A percentile compares a stretch with the other conserved stretches of the same genome.
phyloP scores from a whole-genome alignment of 352 stramenopile species.

The Phytophthora fragariaefolia region DNA sequence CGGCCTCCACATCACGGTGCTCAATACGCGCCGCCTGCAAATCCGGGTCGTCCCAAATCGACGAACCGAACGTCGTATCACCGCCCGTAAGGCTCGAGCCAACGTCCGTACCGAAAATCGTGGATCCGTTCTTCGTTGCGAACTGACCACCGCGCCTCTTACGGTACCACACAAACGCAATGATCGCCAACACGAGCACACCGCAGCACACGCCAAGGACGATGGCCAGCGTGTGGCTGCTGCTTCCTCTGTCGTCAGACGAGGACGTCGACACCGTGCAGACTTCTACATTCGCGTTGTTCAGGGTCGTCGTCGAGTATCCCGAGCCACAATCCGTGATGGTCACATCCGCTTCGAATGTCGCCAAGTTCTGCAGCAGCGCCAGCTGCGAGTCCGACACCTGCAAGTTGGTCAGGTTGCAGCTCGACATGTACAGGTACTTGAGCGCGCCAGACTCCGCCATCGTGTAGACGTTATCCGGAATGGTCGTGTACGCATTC shows the following conservation, averaged over 20 bases:
- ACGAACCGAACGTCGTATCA: constrained; percentile 51
- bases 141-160: constrained; percentile 43
- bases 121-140: constrained; percentile 37
- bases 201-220: constrained; percentile 49
- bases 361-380: constrained; percentile 49
- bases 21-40: constrained; percentile 67
- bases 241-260: constrained; percentile 16
- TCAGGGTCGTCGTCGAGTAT: constrained; percentile 29
- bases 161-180: constrained; percentile 54
- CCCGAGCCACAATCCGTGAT: constrained; percentile 46
- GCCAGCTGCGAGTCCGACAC: constrained; percentile 46
- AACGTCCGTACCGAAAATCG: constrained; percentile 41
- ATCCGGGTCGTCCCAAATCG: constrained; percentile 74
- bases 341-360: constrained; percentile 52
- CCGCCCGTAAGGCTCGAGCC: constrained; percentile 41
- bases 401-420: constrained; percentile 66
- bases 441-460: constrained; percentile 44
- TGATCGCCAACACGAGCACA: constrained; percentile 47
- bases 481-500: constrained; percentile 56
- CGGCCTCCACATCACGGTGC: constrained; percentile 52
- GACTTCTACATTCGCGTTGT: constrained; percentile 33
- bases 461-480: constrained; percentile 53
- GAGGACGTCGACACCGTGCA: constrained; percentile 34
- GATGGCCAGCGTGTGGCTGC: constrained; percentile 50
- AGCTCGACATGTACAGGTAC: constrained; percentile 52